Percentiles rank a stretch among this genome's conserved stretches.
phyloP scores from a whole-genome alignment of 2,329 filamentous ascomycete genomes.

The Lachnellula occidentalis region DNA sequence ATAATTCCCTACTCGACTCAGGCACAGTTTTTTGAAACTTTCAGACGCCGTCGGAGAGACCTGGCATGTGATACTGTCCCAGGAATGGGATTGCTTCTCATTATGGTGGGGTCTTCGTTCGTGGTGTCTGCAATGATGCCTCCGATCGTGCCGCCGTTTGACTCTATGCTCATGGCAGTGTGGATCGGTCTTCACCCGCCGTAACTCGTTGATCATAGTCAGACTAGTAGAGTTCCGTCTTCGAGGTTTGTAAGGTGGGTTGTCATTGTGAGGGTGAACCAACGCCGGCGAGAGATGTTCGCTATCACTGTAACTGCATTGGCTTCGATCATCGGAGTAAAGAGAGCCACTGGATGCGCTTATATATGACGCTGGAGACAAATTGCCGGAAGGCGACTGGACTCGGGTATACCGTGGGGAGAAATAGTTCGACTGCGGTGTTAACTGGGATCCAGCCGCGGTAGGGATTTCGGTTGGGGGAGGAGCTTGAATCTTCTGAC shows the following conservation, averaged over 20 bases:
- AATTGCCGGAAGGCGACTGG: background rate
- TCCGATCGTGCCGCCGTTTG: background rate
- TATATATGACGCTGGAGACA: no score
- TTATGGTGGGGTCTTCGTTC: background rate
- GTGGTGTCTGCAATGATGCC: conserved; percentile 3
- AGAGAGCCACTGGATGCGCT: conserved; percentile 10
- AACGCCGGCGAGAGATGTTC: conserved; percentile 10
- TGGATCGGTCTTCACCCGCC: conserved; percentile 12
- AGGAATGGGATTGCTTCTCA: conserved; percentile 4
- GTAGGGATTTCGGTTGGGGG: no score
- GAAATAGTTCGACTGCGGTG: no score
- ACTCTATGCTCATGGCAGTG: background rate
- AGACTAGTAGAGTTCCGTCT: conserved; percentile 14
- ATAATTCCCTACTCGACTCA: conserved; percentile 1
- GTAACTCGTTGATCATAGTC: conserved; percentile 14
- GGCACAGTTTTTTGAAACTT: conserved; percentile 6
- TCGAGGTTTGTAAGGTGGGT: conserved; percentile 17
- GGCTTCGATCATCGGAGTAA: conserved; percentile 7
- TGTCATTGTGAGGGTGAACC: conserved; percentile 4
- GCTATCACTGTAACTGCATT: conserved; percentile 14
- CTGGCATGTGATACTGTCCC: conserved; percentile 3
- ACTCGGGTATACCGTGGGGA: no score
- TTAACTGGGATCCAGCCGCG: no score
- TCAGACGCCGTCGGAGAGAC: conserved; percentile 13
- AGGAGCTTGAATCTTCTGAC: no score